phyloP scores from a whole-genome alignment of 129 eudicot genomes.

The Smallanthus sonchifolius region DNA sequence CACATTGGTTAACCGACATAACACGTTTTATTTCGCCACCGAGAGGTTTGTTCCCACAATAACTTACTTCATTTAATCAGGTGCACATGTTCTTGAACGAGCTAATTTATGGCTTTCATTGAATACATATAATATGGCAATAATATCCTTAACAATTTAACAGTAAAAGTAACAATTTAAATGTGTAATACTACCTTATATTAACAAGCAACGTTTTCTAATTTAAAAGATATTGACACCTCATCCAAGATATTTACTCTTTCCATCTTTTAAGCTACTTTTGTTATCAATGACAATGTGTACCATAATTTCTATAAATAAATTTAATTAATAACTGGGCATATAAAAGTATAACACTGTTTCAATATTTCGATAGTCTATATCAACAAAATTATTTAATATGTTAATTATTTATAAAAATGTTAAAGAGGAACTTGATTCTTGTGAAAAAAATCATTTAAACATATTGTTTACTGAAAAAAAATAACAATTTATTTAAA shows the following conservation, averaged over 20 bases:
- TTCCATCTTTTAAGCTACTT: background rate
- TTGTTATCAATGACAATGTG: background rate
- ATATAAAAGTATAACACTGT: too few relatives aligned
- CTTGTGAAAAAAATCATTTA: background rate
- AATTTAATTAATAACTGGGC: background rate
- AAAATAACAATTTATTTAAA: too few relatives aligned
- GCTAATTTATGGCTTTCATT: background rate
- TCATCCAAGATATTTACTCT: background rate
- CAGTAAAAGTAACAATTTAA: background rate
- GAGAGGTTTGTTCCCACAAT: too few relatives aligned
- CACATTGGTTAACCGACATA: too few relatives aligned
- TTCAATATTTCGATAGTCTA: too few relatives aligned
- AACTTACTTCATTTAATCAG: background rate
- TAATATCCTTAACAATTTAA: too few relatives aligned
- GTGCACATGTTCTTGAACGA: background rate
- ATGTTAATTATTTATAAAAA: too few relatives aligned
- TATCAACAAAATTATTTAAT: too few relatives aligned
- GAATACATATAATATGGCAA: too few relatives aligned
- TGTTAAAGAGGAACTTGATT: too few relatives aligned
- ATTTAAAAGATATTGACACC: background rate
- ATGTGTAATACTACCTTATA: background rate
- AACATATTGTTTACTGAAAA: too few relatives aligned
- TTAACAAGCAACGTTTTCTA: background rate
- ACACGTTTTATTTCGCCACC: too few relatives aligned
- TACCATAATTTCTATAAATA: background rate